Percentiles rank a stretch among this genome's conserved stretches.
Conservation (phyloP, 768 basidiomycete genomes). For the Jaapia argillacea region DNA sequence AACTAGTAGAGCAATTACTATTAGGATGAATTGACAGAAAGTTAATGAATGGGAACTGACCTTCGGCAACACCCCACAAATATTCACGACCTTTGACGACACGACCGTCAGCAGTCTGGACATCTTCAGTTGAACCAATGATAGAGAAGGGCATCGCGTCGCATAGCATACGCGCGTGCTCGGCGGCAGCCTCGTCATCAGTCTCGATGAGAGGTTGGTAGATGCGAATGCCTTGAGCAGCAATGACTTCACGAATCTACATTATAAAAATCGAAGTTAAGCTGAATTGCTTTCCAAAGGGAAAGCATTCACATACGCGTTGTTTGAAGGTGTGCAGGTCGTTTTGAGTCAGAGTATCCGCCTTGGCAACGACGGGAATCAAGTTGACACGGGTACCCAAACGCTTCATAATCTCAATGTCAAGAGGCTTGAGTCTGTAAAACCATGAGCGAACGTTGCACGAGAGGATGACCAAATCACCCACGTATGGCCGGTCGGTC, state of each 20-base stretch:
- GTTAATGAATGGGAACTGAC: constrained; percentile 27
- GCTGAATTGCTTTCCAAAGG: constrained; percentile 5
- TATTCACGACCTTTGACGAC: constrained; percentile 97
- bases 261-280: constrained; percentile 7
- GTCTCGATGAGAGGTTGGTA: constrained; percentile 89
- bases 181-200: constrained; percentile 79
- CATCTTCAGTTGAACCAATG: constrained; percentile 94
- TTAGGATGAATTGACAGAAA: constrained; percentile 1
- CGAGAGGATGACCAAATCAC: constrained; percentile 18
- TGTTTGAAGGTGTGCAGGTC: constrained; percentile 91
- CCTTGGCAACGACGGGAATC: constrained; percentile 96
- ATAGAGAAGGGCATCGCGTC: constrained; percentile 97
- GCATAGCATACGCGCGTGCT: constrained; percentile 80
- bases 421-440: constrained; percentile 83
- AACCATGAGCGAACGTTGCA: not conserved
- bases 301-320: constrained; percentile 43
- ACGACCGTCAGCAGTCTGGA: constrained; percentile 83
- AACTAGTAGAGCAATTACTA: constrained; percentile 34
- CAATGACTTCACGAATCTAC: constrained; percentile 85
- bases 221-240: constrained; percentile 88
- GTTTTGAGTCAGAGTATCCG: constrained; percentile 92
- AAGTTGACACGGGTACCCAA: constrained; percentile 96
- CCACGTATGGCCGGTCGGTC: constrained; percentile 93
- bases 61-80: constrained; percentile 99
- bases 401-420: constrained; percentile 99